Conservation (phyloP, 2,329 filamentous ascomycete species). For the Aspergillus floridensis region DNA sequence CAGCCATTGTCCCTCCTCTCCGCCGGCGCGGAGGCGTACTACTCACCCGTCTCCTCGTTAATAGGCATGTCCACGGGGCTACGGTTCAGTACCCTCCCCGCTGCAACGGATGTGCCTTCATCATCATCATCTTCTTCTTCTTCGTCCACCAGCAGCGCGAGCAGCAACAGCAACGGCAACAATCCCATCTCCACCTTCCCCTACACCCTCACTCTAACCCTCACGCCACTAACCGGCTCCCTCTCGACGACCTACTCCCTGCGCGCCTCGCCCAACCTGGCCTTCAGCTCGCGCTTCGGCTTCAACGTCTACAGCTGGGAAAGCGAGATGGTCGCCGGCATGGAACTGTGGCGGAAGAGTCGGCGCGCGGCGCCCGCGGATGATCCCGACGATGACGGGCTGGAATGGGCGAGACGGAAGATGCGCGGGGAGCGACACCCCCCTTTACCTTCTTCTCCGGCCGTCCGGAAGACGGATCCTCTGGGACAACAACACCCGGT, state of each 20-base stretch:
- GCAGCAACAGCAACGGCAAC: slow-evolving; percentile 17
- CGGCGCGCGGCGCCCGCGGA: slow-evolving; percentile 14
- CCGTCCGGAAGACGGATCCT: slow-evolving; percentile 1
- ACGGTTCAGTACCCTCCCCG: slow-evolving; percentile 78
- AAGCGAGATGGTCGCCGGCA: slow-evolving; percentile 85
- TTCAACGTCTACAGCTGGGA: slow-evolving; percentile 99
- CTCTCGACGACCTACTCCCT: slow-evolving; percentile 90
- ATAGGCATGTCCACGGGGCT: slow-evolving; percentile 86
- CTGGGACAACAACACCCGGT: neutral
- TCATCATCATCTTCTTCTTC: slow-evolving; percentile 8
- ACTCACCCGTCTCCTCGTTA: slow-evolving; percentile 90
- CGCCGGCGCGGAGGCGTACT: slow-evolving; percentile 90
- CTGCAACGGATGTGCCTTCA: slow-evolving; percentile 46
- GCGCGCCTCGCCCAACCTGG: slow-evolving; percentile 76
- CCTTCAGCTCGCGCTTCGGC: slow-evolving; percentile 85
- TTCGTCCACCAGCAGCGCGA: slow-evolving; percentile 14
- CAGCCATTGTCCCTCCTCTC: slow-evolving; percentile 76
- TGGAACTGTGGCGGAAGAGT: slow-evolving; percentile 80
- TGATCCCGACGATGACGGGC: slow-evolving; percentile 43
- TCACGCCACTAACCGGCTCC: slow-evolving; percentile 93
- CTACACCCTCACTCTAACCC: slow-evolving; percentile 85
- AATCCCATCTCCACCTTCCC: slow-evolving; percentile 69
- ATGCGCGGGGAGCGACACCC: slow-evolving; percentile 29
- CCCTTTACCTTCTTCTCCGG: slow-evolving; percentile 17
- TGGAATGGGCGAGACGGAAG: slow-evolving; percentile 42